phyloP scores from a whole-genome alignment of 352 stramenopile genomes.

The Pythium dissimile region DNA sequence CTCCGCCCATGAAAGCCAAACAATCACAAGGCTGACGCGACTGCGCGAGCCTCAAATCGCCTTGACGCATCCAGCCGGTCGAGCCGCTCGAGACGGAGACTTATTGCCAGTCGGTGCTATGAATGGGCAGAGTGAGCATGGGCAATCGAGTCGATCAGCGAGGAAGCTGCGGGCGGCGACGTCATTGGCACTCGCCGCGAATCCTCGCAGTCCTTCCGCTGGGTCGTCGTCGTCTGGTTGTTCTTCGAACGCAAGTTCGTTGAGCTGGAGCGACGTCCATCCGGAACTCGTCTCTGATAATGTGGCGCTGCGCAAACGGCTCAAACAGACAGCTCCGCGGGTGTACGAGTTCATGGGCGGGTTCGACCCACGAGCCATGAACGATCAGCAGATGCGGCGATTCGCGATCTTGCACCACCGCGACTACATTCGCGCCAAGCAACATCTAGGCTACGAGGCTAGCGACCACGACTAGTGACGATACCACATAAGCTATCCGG shows the following conservation, averaged over 20 bases:
- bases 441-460: not conserved
- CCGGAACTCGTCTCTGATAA: not conserved
- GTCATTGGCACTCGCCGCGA: not conserved
- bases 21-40: too few species aligned
- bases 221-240: not conserved
- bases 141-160: too few species aligned
- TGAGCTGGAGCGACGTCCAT: conserved; percentile 1
- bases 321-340: not conserved
- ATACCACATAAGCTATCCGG: not conserved
- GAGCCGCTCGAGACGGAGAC: not conserved
- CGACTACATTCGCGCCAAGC: not conserved
- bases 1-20: too few species aligned
- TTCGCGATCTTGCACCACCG: conserved; percentile 11
- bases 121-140: too few species aligned
- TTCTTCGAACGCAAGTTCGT: not conserved
- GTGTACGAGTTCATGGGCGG: conserved; percentile 2
- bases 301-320: not conserved
- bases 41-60: too few species aligned
- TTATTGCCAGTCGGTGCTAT: too few species aligned
- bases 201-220: not conserved
- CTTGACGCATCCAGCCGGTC: not conserved
- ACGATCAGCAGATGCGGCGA: conserved; percentile 11
- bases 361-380: conserved; percentile 1
- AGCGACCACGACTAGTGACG: not conserved
- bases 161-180: not conserved